Base-by-base conservation (phyloP, 2,329 filamentous ascomycete genomes). In the Nothopassalora personata region DNA sequence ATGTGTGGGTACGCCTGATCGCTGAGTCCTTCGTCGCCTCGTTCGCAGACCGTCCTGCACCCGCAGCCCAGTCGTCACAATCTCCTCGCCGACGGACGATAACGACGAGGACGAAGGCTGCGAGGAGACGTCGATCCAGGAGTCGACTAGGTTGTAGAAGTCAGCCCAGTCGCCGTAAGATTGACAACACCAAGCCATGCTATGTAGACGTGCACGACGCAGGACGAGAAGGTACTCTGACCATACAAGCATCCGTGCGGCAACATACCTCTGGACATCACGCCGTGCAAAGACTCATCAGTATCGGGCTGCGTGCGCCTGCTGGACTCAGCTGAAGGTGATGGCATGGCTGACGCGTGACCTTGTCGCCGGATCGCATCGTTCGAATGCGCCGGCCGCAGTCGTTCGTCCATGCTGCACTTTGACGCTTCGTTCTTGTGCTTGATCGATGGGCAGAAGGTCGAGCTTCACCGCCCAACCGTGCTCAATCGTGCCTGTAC, bases 71-170 rank as follows among this genome's bases (percentile, higher is more conserved):
- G 90, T 94, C 1, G 91, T 96, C 64, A 96, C 88, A 66, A 96
- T 93, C 70, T 97, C 92, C 65, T 96, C 91, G 71, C 88, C 86
- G 56, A 86, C 76, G 19, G 83, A 96, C 19, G 92, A 96, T 11
- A 96, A 80, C 13, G 92, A 97, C 2, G 93, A 96, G 1, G 93
- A 96, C 0, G 93, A 97, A 7, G 93, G 91, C 68, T 94, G 90
- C 4, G 93, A 97, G 50, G 89, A 85, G 61, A 99, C 86, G 74
- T 99, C 93, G 67, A 97, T 86, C 94, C 94, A 99, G 8, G 94
- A 97, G 78, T 97, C 94, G 92, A 65, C 63, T 65, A 62, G 51
- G 56, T 54, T 48, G 59, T 64, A 67, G 61, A 66, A 60, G 67
- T 72, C 64, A 72, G 69, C 61, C 60, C 64, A 66, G 43, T 57